Conservation (phyloP, 345 rosid genomes). For the Gossypium stocksii region DNA sequence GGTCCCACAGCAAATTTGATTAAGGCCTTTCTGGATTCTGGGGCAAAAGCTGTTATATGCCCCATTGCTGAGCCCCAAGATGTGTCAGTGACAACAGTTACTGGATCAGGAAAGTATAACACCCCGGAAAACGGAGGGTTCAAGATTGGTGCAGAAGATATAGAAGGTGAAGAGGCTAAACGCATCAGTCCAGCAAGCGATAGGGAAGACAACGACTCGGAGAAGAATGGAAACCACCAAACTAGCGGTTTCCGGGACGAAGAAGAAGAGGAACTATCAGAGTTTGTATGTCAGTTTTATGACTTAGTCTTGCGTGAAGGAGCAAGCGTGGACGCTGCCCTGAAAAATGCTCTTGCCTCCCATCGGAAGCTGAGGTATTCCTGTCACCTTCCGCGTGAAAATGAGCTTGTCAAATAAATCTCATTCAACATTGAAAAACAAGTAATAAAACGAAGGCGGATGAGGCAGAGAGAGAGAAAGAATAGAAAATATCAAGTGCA, state of each 20-base stretch:
- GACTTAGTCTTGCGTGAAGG: slow-evolving; percentile 70
- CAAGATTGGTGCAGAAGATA: slow-evolving; percentile 57
- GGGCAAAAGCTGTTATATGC: slow-evolving; percentile 83
- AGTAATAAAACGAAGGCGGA: not conserved
- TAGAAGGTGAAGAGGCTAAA: slow-evolving; percentile 19
- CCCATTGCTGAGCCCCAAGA: slow-evolving; percentile 69
- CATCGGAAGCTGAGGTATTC: slow-evolving; percentile 64
- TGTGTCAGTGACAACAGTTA: slow-evolving; percentile 27
- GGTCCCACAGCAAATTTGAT: slow-evolving; percentile 64
- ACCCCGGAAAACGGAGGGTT: slow-evolving; percentile 58
- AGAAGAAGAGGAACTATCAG: slow-evolving; percentile 68
- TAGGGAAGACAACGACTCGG: slow-evolving; percentile 88
- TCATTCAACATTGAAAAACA: not conserved
- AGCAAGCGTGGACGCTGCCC: slow-evolving; percentile 58
- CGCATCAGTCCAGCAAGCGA: slow-evolving; percentile 69
- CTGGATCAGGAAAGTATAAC: slow-evolving; percentile 44
- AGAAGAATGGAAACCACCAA: slow-evolving; percentile 32
- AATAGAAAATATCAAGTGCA: not conserved
- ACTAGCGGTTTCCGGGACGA: slow-evolving; percentile 59
- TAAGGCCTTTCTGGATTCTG: slow-evolving; percentile 65
- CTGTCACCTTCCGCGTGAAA: slow-evolving; percentile 70
- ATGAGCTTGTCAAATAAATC: slow-evolving; percentile 19
- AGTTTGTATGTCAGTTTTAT: slow-evolving; percentile 65
- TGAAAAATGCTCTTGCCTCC: slow-evolving; percentile 64
- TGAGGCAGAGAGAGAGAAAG: not conserved